Conservation (phyloP, 768 basidiomycete species). For the Tulasnella sp. region DNA sequence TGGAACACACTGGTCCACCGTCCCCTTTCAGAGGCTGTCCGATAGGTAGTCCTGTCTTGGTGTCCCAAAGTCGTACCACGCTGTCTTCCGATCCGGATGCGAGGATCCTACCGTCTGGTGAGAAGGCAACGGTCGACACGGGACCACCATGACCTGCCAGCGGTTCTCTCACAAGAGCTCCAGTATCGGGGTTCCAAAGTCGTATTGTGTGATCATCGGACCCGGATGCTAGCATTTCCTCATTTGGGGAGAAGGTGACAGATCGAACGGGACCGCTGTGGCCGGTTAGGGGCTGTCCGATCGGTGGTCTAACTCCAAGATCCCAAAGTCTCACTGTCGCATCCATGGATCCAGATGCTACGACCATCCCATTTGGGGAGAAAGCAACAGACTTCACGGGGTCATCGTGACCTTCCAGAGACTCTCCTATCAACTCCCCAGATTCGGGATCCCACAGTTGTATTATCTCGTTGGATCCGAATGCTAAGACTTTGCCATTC, state of each 20-base stretch:
- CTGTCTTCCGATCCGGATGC: background rate
- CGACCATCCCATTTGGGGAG: constrained; percentile 7
- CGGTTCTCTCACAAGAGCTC: background rate
- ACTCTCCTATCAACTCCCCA: background rate
- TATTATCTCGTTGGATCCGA: constrained; percentile 21
- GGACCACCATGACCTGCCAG: background rate
- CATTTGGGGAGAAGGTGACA: too few relatives aligned
- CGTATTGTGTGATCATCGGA: too few relatives aligned
- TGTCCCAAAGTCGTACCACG: background rate
- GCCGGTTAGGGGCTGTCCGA: too few relatives aligned
- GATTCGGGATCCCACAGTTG: constrained; percentile 27
- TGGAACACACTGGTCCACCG: background rate
- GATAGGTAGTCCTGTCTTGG: too few relatives aligned
- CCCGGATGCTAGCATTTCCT: too few relatives aligned
- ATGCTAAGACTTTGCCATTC: background rate
- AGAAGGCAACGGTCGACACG: constrained; percentile 29
- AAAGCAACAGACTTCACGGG: constrained; percentile 27
- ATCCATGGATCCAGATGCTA: background rate
- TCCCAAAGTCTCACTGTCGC: background rate
- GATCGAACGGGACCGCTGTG: too few relatives aligned
- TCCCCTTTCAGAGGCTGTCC: too few relatives aligned
- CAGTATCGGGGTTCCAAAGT: too few relatives aligned
- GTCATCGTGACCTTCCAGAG: constrained; percentile 9
- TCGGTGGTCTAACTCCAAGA: too few relatives aligned
- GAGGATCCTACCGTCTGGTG: background rate